Evolutionary conservation across 2,329 filamentous ascomycete species (phyloP).

Genomic region (Pestalotiopsis sp.): DNA sequence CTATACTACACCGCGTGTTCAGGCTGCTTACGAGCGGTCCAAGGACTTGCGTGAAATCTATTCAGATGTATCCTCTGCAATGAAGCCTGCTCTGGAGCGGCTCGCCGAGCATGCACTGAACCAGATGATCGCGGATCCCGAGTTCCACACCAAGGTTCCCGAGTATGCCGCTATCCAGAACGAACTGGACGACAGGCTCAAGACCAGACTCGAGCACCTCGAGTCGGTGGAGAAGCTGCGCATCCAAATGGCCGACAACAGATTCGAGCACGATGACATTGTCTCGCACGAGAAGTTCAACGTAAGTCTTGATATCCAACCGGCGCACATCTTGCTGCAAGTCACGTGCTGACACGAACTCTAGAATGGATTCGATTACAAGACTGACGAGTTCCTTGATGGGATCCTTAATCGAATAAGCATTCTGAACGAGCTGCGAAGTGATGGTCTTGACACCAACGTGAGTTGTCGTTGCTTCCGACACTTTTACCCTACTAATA

Average conservation of each 20-base stretch:
- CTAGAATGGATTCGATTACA: slow-evolving; percentile 28
- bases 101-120: slow-evolving; percentile 62
- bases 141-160: slow-evolving; percentile 51
- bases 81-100: slow-evolving; percentile 67
- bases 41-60: slow-evolving; percentile 67
- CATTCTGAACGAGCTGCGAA: slow-evolving; percentile 26
- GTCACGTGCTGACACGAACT: slow-evolving; percentile 18
- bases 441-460: slow-evolving; percentile 23
- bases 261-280: slow-evolving; percentile 34
- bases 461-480: slow-evolving; percentile 22
- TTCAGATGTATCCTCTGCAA: slow-evolving; percentile 59
- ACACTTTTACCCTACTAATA: not conserved
- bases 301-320: slow-evolving; percentile 34
- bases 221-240: slow-evolving; percentile 33
- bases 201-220: slow-evolving; percentile 24
- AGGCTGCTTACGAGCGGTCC: slow-evolving; percentile 63
- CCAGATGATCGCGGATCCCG: slow-evolving; percentile 53
- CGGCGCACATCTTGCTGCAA: slow-evolving; percentile 4
- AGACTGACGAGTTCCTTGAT: slow-evolving; percentile 28
- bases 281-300: slow-evolving; percentile 39
- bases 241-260: slow-evolving; percentile 30
- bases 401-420: slow-evolving; percentile 26
- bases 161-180: slow-evolving; percentile 53
- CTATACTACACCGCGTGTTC: slow-evolving; percentile 53
- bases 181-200: slow-evolving; percentile 49